These are phyloP conservation scores for Leccinum ochraceum DNA, from an alignment of 768 basidiomycete species.

Conservation along the genomic window DNA sequence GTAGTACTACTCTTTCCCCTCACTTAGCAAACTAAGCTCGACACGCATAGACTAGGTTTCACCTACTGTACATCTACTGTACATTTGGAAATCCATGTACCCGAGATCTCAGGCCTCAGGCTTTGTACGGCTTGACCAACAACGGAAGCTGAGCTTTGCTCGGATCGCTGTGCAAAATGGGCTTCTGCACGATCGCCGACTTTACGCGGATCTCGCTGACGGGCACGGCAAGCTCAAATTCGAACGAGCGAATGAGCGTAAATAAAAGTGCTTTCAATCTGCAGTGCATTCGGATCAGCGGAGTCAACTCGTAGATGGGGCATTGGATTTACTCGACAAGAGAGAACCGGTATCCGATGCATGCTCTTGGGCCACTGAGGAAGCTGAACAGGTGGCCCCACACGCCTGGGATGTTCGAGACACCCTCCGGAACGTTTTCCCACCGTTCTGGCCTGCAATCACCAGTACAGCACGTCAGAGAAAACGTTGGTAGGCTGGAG, in stretches of 20 bases:
- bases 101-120: neutral
- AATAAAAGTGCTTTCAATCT: slow-evolving; percentile 3
- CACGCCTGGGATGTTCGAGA: slow-evolving; percentile 54
- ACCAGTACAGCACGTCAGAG: neutral
- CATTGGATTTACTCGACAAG: slow-evolving; percentile 51
- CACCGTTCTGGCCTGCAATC: slow-evolving; percentile 44
- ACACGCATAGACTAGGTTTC: no score
- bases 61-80: neutral
- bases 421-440: slow-evolving; percentile 47
- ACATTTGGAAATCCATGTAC: neutral
- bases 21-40: no score
- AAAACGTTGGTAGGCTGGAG: neutral
- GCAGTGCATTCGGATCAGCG: neutral
- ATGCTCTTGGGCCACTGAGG: slow-evolving; percentile 62
- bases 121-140: slow-evolving; percentile 12
- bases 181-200: slow-evolving; percentile 41
- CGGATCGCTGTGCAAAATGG: slow-evolving; percentile 42
- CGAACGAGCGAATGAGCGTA: no score
- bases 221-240: no score
- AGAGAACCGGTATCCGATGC: slow-evolving; percentile 68
- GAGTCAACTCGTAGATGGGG: neutral
- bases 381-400: slow-evolving; percentile 64
- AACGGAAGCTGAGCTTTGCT: slow-evolving; percentile 48
- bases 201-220: slow-evolving; percentile 25
- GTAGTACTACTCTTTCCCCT: no score